Conservation (phyloP, 495 filamentous ascomycete species). For the Daldinia bambusicola region DNA sequence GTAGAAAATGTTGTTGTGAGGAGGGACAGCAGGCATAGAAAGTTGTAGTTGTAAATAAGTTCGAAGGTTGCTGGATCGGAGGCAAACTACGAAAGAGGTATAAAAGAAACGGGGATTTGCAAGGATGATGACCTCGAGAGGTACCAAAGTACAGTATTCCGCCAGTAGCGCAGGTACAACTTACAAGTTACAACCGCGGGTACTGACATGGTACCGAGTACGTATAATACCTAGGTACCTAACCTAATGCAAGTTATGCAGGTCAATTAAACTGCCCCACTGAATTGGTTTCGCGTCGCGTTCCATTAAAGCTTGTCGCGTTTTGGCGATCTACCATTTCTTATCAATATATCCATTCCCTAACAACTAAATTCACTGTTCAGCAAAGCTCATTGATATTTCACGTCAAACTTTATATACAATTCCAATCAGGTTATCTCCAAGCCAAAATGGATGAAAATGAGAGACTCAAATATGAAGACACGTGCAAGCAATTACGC, state of each 20-base stretch:
- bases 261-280: conserved; percentile 5
- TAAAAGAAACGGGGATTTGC: not conserved
- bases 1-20: not conserved
- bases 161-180: too few species aligned
- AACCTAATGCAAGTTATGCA: not conserved
- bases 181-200: too few species aligned
- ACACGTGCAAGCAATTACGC: conserved; percentile 64
- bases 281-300: conserved; percentile 28
- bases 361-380: not conserved
- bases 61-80: not conserved
- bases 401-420: not conserved
- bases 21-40: not conserved
- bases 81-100: conserved; percentile 1
- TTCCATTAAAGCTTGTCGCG: conserved; percentile 27
- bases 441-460: conserved; percentile 55
- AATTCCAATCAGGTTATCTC: not conserved
- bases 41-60: not conserved
- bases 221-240: too few species aligned
- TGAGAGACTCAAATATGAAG: conserved; percentile 52
- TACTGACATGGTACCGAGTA: not conserved
- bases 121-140: not conserved
- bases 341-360: conserved; percentile 2
- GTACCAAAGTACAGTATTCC: not conserved
- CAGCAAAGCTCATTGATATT: not conserved
- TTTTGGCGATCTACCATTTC: conserved; percentile 4